Evolutionary conservation across 2,329 filamentous ascomycete genomes (phyloP), one percentile per base, ranked within the genome.

Genomic region (Clonostachys rhizophaga): DNA sequence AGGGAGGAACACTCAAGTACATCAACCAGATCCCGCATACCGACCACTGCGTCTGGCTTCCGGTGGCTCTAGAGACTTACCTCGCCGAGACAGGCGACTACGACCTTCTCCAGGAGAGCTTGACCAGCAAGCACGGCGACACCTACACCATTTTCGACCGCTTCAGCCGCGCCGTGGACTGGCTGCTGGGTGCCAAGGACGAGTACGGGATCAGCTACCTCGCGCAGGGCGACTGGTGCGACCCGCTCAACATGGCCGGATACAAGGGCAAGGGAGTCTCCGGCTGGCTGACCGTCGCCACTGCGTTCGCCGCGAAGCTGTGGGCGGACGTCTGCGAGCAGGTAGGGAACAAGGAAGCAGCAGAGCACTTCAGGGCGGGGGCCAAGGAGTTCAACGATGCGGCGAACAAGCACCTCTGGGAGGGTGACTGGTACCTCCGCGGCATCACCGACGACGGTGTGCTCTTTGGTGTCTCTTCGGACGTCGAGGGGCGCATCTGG

Each of bases 241-340:
- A 81, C 50, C 78, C 77, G 5, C 78, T 81, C 72, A 81, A 81
- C 59, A 81, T 81, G 78, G 78, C 79, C n/a, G 76, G 76, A 5
- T 76, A 75, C 56, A 79, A 78, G 57, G 77, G 77, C 37, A 69
- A 71, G 46, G 78, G 78, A 20, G 77, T 81, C 2, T 81, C 77
- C 0, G 78, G 76, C 17, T 81, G 78, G 78, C 68, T 81, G 34
- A 81, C 77, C 0, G 64, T 81, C 3, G 76, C 77, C 6, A 80
- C 76, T 0, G 76, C 64, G 0, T 77, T 74, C 53, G 74, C 77
- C 1, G 62, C 76, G 18, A 74, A 72, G 12, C 57, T 81, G 1
- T 81, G 76, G 76, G 75, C 77, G 3, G 55, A 58, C n/a, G 64
- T 79, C 35, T 79, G 76, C 58, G 68, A 73, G 44, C 66, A 72